A percentile compares a stretch with the other conserved stretches of the same genome.
These are phyloP conservation scores for Fusarium nygamai DNA, from an alignment of 2,329 filamentous ascomycete genomes.

Conservation along the genomic window DNA sequence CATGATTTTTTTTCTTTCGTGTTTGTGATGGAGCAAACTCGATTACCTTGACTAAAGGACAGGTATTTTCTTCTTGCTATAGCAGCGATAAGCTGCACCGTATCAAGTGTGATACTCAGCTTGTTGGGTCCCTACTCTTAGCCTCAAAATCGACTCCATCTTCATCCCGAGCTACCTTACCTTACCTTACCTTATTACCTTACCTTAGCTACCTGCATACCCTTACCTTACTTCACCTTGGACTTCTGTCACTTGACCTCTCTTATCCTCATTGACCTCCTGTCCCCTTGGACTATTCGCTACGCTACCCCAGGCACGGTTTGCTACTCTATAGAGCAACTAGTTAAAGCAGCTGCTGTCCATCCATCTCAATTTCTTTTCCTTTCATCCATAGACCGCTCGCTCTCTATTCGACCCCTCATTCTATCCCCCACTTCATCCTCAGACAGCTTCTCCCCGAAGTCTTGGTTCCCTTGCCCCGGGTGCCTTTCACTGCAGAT, in stretches of 20 bases:
- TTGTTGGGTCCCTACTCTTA: not conserved
- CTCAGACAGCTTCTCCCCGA: conserved; percentile 30
- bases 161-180: conserved; percentile 8
- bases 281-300: not conserved
- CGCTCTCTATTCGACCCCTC: conserved; percentile 29
- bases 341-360: conserved; percentile 15
- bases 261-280: conserved; percentile 12
- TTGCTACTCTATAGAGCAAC: conserved; percentile 10
- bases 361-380: conserved; percentile 8
- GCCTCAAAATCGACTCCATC: not conserved
- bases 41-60: not conserved
- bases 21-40: conserved; percentile 12
- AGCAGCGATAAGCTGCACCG: not conserved
- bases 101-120: conserved; percentile 12
- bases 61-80: not conserved
- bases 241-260: conserved; percentile 16
- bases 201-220: conserved; percentile 1
- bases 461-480: conserved; percentile 40
- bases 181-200: conserved; percentile 1
- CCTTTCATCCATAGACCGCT: conserved; percentile 21
- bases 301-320: not conserved
- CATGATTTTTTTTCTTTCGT: conserved; percentile 13
- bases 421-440: conserved; percentile 22
- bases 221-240: conserved; percentile 25
- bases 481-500: conserved; percentile 27